phyloP scores from a whole-genome alignment of 2,329 filamentous ascomycete genomes.

The Tolypocladium pustulatum region DNA sequence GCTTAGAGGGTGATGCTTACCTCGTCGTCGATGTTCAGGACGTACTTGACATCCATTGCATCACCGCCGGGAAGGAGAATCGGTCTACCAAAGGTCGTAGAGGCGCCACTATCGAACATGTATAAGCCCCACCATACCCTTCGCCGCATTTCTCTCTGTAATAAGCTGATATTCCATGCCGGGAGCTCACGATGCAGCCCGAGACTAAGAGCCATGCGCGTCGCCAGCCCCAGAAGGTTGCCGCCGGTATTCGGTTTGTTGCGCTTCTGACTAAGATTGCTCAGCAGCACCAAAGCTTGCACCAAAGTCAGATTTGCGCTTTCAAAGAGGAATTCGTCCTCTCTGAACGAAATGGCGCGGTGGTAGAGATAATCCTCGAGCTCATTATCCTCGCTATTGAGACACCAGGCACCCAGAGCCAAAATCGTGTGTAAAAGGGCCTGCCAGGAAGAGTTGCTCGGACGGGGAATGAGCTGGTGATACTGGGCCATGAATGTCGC shows the following conservation, averaged over 20 bases:
- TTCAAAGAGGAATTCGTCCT: constrained; percentile 19
- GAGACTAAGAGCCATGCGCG: constrained; percentile 34
- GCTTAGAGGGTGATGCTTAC: background rate
- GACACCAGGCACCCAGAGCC: constrained; percentile 25
- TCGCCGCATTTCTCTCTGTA: constrained; percentile 25
- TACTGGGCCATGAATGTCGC: constrained; percentile 28
- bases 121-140: constrained; percentile 33
- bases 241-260: constrained; percentile 38
- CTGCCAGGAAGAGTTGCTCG: constrained; percentile 19
- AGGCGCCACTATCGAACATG: constrained; percentile 34
- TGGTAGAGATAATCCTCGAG: constrained; percentile 19
- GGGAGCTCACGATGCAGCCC: constrained; percentile 33
- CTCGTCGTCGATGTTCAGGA: constrained; percentile 19
- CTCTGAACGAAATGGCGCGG: constrained; percentile 14
- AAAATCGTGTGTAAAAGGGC: constrained; percentile 26
- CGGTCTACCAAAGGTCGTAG: constrained; percentile 29
- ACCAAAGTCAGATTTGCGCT: constrained; percentile 20
- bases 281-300: constrained; percentile 17
- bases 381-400: constrained; percentile 13
- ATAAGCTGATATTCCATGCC: constrained; percentile 17
- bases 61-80: constrained; percentile 16
- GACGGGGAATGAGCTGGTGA: constrained; percentile 20
- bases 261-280: constrained; percentile 34
- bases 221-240: constrained; percentile 34
- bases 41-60: constrained; percentile 17